Base-by-base conservation (phyloP, 805 yeast genomes). In the Kluyveromyces wickerhamii region DNA sequence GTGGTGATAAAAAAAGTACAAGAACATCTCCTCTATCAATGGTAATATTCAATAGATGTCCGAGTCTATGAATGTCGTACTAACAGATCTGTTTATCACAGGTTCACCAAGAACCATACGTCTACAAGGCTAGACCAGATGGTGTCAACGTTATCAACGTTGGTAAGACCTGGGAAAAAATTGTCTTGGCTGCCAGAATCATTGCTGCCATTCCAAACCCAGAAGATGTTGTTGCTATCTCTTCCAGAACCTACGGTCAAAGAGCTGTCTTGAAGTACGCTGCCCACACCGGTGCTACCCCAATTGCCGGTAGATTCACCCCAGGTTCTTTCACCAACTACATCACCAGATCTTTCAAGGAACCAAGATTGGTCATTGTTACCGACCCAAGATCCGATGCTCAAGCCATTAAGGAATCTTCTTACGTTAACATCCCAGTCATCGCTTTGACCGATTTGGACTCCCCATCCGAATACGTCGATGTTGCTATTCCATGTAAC, bases 281-380 rank as follows among this genome's bases (percentile, higher is more conserved):
- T 66, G 85, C 96, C 60, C 97, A 92, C 88, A 88, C 97, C 60
- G 97, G 97, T 72, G 96, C 98, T 57, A 89, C 97, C 58, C 88
- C 99, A 67, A 89, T 92, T 74, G 99, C 98, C 60, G 99, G 99
- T 74, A 87, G 99, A 78, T 92, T 92, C 84, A 92, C 98, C 62
- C 99, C 99, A 74, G 99, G 99, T 85, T 80, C 83, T 77, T 92
- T 92, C 92, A 92, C 99, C 69, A 92, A 92, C 79, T 92, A 92
- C 78, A 92, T 89, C 78, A 92, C 98, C 72, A 89, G 96, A 75
- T 86, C 96, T 59, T 92, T 92, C 96, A 92, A 89, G 77, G 99
- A 92, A 79, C 99, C 99, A 79, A 86, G 99, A 77, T 81, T 92
- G 67, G 87, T 92, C 68, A 76, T 92, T 60, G 98, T 92, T 65